Base-by-base conservation (phyloP, 192 early-diverging fungal genomes). In the Entomortierella beljakovae region DNA sequence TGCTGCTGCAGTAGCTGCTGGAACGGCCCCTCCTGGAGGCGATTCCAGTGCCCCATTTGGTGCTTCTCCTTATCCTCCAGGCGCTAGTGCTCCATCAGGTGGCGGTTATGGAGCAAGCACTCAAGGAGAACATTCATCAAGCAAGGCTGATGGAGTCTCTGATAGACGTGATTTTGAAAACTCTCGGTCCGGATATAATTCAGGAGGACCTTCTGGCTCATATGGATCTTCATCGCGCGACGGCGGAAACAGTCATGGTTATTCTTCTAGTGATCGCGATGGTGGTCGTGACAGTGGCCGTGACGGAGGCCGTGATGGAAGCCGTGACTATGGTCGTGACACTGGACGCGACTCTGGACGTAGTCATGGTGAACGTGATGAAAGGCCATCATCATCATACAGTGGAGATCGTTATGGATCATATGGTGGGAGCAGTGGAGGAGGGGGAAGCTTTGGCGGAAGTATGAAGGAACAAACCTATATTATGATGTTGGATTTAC, bases 321-420 rank as follows among this genome's bases (percentile, higher is more conserved):
- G 62, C 25, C 62, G 55, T 34, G 66, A 38, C 22, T 20, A 20
- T 35, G 71, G 60, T n/a, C 71, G 71, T 13, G 57, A 64, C 54
- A 57, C 58, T 54, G 59, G 61, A 37, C 56, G 62, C 18, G 61
- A 57, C 26, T 57, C 48, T 59, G 54, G 53, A 48, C 61, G 61
- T 11, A 51, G 57, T 40, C 29, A 64, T 22, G 72, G 59, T n/a
- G 72, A 76, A 23, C 72, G 72, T 25, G 64, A 55, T 8, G 62
- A 65, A 1, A 60, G 65, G 34, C 48, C 64, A 2, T 3, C 35
- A 46, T 49, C 58, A 1, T 57, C 61, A 26, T 57, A 57, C 46
- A 62, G 75, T 34, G 75, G 67, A 46, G 75, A 79, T 61, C 66
- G 75, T 9, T 61, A 70, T 58, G 66, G 74, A 49, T 79, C 75